Base-by-base conservation (phyloP, 768 basidiomycete genomes). In the Pisolithus sp. region DNA sequence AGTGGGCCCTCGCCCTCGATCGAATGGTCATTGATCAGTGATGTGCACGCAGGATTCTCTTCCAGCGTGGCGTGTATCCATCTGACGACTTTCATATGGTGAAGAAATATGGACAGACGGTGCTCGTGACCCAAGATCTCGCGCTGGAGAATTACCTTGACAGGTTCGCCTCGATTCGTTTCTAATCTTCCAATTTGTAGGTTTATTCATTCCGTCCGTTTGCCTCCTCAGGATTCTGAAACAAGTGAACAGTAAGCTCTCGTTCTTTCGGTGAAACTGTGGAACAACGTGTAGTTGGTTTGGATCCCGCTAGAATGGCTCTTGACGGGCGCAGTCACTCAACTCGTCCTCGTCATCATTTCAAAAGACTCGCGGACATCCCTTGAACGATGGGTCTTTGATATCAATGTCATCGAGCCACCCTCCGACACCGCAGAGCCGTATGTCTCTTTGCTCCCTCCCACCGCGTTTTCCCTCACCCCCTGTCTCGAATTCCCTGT, bases 81-180 rank as follows among this genome's bases (percentile, higher is more conserved):
- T 85, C 91, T 0, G 96, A 98, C 68, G 96, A 99, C 73, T 99
- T 99, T 67, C 88, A 92, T 64, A 94, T 96, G 91, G 95, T 99
- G 53, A 99, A 98, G 70, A 99, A 98, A 68, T 99, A 97, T 59
- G 95, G 96, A 0, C 85, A 98, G 64, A 93, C 92, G 0, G 89
- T 99, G 48, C 78, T 98, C 23, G 87, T 97, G 7, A 96, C 94
- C 1, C 88, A 93, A 57, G 95, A 99, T 59, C 82, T 93, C 44
- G 87, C 88, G 4, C 73, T 99, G 45, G 92, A 97, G 65, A 90
- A 86, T 63, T 98, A 99, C 64, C 79, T 98, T n/a, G 83, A 88
- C 50, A 81, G 81, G 88, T 87, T 58, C 26, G 55, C 52, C 24
- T 46, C 46, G 21, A 26, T 51, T 13, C n/a, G 24, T 46, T 34